Percentiles rank a stretch among this genome's conserved stretches.
Conservation (phyloP, 1,139 yeast genomes). For the Geotrichum carabidarum region DNA sequence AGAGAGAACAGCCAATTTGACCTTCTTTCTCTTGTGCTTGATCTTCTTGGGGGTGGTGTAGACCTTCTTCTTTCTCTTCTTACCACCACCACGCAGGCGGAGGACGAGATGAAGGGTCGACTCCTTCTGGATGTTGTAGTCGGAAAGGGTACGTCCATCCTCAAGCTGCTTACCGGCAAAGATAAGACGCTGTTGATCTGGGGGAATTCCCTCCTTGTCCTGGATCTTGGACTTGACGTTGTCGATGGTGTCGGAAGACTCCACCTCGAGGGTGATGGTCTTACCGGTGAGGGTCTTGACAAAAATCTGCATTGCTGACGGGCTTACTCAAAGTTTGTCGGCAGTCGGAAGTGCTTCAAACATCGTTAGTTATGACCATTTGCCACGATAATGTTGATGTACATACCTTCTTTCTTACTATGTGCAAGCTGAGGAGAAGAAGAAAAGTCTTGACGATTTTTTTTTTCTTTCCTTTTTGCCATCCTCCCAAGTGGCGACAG, state of each 20-base stretch:
- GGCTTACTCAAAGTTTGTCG: constrained; percentile 30
- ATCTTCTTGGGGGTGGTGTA: constrained; percentile 99
- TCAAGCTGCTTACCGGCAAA: constrained; percentile 99
- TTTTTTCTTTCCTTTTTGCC: not conserved
- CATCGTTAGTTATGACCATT: not conserved
- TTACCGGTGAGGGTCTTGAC: constrained; percentile 98
- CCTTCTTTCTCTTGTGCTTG: constrained; percentile 99
- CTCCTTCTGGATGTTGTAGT: constrained; percentile 99
- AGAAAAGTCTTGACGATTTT: constrained; percentile 2
- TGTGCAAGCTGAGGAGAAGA: constrained; percentile 17
- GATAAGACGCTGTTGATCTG: constrained; percentile 98
- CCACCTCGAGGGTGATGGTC: constrained; percentile 98
- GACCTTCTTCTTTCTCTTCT: constrained; percentile 99
- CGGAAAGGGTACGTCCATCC: constrained; percentile 98
- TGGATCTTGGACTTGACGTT: constrained; percentile 98
- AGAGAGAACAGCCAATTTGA: constrained; percentile 97
- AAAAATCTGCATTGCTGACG: constrained; percentile 78
- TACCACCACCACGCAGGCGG: constrained; percentile 99
- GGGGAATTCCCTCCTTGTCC: constrained; percentile 99
- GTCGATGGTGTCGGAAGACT: constrained; percentile 98
- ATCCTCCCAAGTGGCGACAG: not conserved
- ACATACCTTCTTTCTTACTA: constrained; percentile 27
- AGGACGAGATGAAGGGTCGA: constrained; percentile 95
- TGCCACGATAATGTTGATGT: not conserved
- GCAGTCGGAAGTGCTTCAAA: constrained; percentile 28